These are phyloP conservation scores for Fusarium compactum DNA, from an alignment of 2,329 filamentous ascomycete genomes.

Conservation along the genomic window DNA sequence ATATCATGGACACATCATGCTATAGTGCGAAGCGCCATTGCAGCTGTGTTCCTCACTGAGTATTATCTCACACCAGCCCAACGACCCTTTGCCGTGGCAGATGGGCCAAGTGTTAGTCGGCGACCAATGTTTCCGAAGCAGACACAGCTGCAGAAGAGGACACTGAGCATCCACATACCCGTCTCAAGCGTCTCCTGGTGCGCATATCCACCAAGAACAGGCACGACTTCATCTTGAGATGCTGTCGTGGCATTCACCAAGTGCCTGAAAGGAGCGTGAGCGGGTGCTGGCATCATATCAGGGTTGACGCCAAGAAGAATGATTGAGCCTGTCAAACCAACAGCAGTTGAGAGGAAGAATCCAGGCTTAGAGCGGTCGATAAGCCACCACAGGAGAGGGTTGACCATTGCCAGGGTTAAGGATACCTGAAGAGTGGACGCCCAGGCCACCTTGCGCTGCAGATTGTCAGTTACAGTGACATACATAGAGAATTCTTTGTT, in stretches of 20 bases:
- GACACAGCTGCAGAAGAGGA: slow-evolving; percentile 93
- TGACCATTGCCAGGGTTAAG: slow-evolving; percentile 87
- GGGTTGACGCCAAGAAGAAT: slow-evolving; percentile 81
- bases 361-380: slow-evolving; percentile 91
- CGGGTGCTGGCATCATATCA: slow-evolving; percentile 78
- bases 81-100: slow-evolving; percentile 57
- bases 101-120: slow-evolving; percentile 71
- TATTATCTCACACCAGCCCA: slow-evolving; percentile 59
- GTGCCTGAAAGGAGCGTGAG: slow-evolving; percentile 50
- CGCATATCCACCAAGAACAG: slow-evolving; percentile 63
- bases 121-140: slow-evolving; percentile 97
- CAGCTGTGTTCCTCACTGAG: neutral
- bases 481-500: neutral
- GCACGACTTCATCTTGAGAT: slow-evolving; percentile 21
- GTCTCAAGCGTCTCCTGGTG: slow-evolving; percentile 75
- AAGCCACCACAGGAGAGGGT: slow-evolving; percentile 95
- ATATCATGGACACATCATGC: slow-evolving; percentile 20
- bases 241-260: slow-evolving; percentile 27
- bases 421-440: slow-evolving; percentile 94
- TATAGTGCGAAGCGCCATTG: neutral
- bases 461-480: slow-evolving; percentile 28
- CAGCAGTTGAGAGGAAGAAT: slow-evolving; percentile 79
- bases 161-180: slow-evolving; percentile 90
- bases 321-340: slow-evolving; percentile 80
- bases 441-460: slow-evolving; percentile 89